These are phyloP conservation scores for Cydonia oblonga DNA, from an alignment of 331 rosid genomes.

Conservation along the genomic window DNA sequence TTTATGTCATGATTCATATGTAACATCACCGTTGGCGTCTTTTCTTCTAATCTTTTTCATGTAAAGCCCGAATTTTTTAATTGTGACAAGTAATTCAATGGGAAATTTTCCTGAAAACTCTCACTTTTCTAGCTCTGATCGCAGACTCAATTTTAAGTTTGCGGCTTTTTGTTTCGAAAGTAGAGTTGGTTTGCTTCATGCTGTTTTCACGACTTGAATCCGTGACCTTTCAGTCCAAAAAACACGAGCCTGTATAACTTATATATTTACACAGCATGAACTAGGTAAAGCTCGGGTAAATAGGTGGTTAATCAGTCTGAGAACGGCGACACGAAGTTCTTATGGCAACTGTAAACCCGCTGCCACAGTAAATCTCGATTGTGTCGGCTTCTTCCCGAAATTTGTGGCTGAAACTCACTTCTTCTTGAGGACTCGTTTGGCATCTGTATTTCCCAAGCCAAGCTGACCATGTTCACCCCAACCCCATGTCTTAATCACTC, in stretches of 20 bases:
- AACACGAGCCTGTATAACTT: too few species aligned
- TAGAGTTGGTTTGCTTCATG: too few species aligned
- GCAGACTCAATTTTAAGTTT: too few species aligned
- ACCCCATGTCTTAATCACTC: conserved; percentile 76
- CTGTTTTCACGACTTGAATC: too few species aligned
- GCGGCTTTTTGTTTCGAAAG: not conserved
- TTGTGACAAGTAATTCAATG: not conserved
- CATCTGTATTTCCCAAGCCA: conserved; percentile 63
- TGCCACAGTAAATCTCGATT: conserved; percentile 56
- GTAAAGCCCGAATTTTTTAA: not conserved
- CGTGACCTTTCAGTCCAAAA: too few species aligned
- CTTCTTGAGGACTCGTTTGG: conserved; percentile 40
- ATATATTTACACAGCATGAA: too few species aligned
- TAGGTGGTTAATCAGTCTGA: not conserved
- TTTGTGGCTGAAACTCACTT: conserved; percentile 23
- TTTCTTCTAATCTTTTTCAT: not conserved
- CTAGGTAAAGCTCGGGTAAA: too few species aligned
- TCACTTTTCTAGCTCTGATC: too few species aligned
- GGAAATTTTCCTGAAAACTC: not conserved
- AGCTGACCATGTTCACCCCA: conserved; percentile 99
- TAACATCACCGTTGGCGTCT: not conserved
- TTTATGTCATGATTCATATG: conserved; percentile 2
- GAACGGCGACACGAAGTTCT: conserved; percentile 10
- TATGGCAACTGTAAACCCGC: conserved; percentile 71
- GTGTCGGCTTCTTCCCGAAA: conserved; percentile 16